Percentiles rank a stretch among this genome's conserved stretches.
Evolutionary conservation across 495 filamentous ascomycete species (phyloP).

Genomic region (Xylaria nigripes): DNA sequence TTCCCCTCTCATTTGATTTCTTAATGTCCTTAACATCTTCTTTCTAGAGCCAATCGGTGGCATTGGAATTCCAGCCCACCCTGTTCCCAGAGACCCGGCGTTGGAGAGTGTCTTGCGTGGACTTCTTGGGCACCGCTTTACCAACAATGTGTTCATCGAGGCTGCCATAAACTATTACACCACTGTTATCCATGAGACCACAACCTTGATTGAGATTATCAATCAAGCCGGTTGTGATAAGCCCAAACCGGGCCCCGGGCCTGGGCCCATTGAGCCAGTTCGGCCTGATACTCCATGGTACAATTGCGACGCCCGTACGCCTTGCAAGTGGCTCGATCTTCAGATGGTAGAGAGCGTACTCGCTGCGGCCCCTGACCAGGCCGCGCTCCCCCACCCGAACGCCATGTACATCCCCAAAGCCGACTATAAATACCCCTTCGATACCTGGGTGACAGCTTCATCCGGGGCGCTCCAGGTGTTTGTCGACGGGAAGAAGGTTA

Average conservation of each 20-base stretch:
- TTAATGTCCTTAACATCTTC: neutral
- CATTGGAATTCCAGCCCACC: neutral
- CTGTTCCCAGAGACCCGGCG: neutral
- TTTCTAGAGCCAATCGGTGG: neutral
- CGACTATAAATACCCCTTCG: neutral
- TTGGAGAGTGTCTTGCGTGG: neutral
- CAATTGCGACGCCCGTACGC: neutral
- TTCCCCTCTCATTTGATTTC: neutral
- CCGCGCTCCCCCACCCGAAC: neutral
- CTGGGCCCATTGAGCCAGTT: neutral
- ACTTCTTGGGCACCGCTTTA: neutral
- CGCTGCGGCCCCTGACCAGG: neutral
- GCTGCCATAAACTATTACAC: neutral
- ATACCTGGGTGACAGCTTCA: neutral
- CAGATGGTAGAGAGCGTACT: neutral
- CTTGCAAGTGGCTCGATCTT: neutral
- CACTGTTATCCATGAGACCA: neutral
- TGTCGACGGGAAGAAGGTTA: neutral
- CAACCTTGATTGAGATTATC: neutral
- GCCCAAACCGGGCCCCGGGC: neutral
- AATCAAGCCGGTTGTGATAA: neutral
- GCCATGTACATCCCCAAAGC: neutral
- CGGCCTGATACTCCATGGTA: neutral
- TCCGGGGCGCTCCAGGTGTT: neutral
- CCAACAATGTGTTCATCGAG: neutral